Evolutionary conservation across 2,329 filamentous ascomycete genomes (phyloP).

Genomic region (Colletotrichum lini): DNA sequence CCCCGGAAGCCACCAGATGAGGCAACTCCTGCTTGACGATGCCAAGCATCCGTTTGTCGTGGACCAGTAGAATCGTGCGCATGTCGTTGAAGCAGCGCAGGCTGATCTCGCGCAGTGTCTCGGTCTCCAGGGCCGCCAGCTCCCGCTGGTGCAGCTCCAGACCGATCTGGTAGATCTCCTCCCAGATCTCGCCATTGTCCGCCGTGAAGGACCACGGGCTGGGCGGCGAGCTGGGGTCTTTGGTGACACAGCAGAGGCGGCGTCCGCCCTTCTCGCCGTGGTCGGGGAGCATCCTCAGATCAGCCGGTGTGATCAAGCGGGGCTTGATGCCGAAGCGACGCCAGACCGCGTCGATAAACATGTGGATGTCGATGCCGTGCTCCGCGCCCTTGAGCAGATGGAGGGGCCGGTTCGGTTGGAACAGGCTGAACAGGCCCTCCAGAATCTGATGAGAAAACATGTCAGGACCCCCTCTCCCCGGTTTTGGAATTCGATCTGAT

Average conservation of each 20-base stretch:
- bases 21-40: slow-evolving; percentile 54
- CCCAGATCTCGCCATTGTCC: slow-evolving; percentile 47
- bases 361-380: slow-evolving; percentile 56
- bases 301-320: slow-evolving; percentile 51
- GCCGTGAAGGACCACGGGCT: slow-evolving; percentile 19
- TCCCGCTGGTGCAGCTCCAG: slow-evolving; percentile 58
- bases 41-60: slow-evolving; percentile 60
- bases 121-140: slow-evolving; percentile 48
- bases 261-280: slow-evolving; percentile 44
- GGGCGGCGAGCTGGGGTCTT: background rate
- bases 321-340: slow-evolving; percentile 49
- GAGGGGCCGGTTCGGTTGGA: slow-evolving; percentile 49
- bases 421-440: slow-evolving; percentile 50
- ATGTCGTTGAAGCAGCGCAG: slow-evolving; percentile 58
- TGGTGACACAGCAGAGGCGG: slow-evolving; percentile 50
- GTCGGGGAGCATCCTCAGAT: slow-evolving; percentile 52
- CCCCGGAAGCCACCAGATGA: slow-evolving; percentile 45
- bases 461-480: background rate
- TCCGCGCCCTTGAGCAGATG: slow-evolving; percentile 57
- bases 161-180: slow-evolving; percentile 55
- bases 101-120: slow-evolving; percentile 53
- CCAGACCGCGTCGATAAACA: slow-evolving; percentile 51
- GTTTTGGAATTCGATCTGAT: slow-evolving; percentile 13
- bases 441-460: slow-evolving; percentile 49
- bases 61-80: slow-evolving; percentile 56